These are phyloP conservation scores for Castanea mollissima DNA, from an alignment of 306 rosid genomes.

Conservation along the genomic window DNA sequence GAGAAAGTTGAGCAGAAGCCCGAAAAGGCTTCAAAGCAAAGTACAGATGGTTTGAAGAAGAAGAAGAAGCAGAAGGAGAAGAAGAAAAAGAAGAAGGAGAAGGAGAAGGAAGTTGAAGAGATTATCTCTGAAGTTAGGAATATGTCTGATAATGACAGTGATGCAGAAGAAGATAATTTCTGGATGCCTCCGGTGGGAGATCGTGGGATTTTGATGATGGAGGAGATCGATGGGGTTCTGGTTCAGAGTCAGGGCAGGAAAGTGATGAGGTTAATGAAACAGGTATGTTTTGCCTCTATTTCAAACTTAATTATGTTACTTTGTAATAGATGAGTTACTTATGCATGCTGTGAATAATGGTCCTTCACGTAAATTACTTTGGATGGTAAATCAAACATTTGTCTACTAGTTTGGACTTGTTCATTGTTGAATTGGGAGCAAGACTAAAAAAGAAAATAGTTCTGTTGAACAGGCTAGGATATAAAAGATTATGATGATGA, in stretches of 20 bases:
- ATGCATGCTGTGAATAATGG: background rate
- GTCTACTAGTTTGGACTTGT: background rate
- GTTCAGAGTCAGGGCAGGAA: slow-evolving; percentile 55
- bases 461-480: background rate
- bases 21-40: slow-evolving; percentile 15
- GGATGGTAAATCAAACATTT: background rate
- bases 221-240: slow-evolving; percentile 78
- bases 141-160: slow-evolving; percentile 42
- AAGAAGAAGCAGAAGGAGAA: slow-evolving; percentile 32
- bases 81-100: too few species aligned
- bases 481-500: background rate
- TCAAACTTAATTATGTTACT: slow-evolving; percentile 1
- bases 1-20: slow-evolving; percentile 38
- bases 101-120: slow-evolving; percentile 42
- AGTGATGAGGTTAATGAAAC: slow-evolving; percentile 42
- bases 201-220: slow-evolving; percentile 94
- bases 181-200: slow-evolving; percentile 87
- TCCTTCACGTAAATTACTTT: background rate
- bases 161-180: slow-evolving; percentile 60
- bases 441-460: background rate
- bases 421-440: background rate
- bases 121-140: slow-evolving; percentile 43
- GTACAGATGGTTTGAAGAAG: slow-evolving; percentile 38
- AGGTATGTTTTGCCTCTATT: slow-evolving; percentile 38
- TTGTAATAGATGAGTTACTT: background rate